Conservation (phyloP, 495 filamentous ascomycete species). For the Penicillium odoratum region DNA sequence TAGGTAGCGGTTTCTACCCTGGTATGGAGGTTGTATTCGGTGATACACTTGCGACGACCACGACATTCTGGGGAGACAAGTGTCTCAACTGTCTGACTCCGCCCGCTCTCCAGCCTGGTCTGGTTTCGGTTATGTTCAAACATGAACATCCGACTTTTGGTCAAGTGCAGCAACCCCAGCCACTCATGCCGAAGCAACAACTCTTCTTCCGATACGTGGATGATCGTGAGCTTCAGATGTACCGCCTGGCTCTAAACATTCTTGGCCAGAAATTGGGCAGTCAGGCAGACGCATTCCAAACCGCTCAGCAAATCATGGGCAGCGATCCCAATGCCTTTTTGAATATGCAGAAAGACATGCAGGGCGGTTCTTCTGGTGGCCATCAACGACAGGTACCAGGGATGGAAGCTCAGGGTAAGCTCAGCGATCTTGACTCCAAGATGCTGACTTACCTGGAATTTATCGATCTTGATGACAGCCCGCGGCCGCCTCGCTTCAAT, state of each 20-base stretch:
- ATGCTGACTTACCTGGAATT: constrained; percentile 74
- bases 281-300: constrained; percentile 52
- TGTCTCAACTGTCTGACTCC: constrained; percentile 84
- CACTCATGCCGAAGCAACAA: constrained; percentile 53
- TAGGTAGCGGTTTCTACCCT: constrained; percentile 76
- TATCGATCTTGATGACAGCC: constrained; percentile 74
- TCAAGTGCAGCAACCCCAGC: constrained; percentile 42
- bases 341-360: constrained; percentile 46
- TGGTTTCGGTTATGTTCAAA: constrained; percentile 74
- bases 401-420: constrained; percentile 40
- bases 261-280: constrained; percentile 49
- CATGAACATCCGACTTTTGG: constrained; percentile 56
- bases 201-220: constrained; percentile 78
- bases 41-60: constrained; percentile 70
- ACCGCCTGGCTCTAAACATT: constrained; percentile 47
- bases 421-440: constrained; percentile 64
- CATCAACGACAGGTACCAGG: constrained; percentile 50
- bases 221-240: constrained; percentile 70
- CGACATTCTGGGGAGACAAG: constrained; percentile 78
- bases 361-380: constrained; percentile 39
- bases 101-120: constrained; percentile 65
- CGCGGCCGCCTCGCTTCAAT: constrained; percentile 65
- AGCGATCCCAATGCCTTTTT: constrained; percentile 46
- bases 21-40: constrained; percentile 89
- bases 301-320: constrained; percentile 52